A percentile compares a stretch with the other conserved stretches of the same genome.
phyloP scores from a whole-genome alignment of 441 rosid species.

The Euphorbia schlechtendalii region DNA sequence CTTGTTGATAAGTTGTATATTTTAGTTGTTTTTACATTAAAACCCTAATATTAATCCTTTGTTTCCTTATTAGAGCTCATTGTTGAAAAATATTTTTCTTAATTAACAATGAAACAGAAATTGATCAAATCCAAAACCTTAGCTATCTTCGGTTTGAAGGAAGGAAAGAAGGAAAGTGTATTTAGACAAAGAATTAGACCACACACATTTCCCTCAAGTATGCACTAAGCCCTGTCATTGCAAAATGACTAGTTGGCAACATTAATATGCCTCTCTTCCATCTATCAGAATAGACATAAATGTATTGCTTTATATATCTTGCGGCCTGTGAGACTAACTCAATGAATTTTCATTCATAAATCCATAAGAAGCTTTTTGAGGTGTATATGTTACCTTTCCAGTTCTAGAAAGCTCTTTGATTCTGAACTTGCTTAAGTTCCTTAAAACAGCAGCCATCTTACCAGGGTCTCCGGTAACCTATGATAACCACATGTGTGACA shows the following conservation, averaged over 20 bases:
- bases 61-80: no score
- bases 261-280: neutral
- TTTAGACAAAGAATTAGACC: neutral
- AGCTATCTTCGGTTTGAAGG: neutral
- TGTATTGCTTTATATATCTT: neutral
- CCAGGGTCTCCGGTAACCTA: conserved; percentile 94
- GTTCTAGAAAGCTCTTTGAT: conserved; percentile 76
- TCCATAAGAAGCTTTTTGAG: neutral
- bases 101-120: no score
- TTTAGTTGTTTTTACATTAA: neutral
- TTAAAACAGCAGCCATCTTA: conserved; percentile 64
- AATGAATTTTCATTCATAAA: neutral
- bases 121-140: no score
- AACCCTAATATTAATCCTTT: neutral
- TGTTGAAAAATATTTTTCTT: no score
- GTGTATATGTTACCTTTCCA: conserved; percentile 48
- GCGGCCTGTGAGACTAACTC: neutral
- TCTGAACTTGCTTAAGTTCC: conserved; percentile 75
- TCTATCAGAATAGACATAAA: neutral
- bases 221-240: neutral
- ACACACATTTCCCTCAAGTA: neutral
- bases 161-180: neutral
- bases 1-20: neutral
- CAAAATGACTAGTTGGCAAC: neutral
- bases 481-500: conserved; percentile 5